Conservation (phyloP, 768 basidiomycete genomes). For the Suillus plorans region DNA sequence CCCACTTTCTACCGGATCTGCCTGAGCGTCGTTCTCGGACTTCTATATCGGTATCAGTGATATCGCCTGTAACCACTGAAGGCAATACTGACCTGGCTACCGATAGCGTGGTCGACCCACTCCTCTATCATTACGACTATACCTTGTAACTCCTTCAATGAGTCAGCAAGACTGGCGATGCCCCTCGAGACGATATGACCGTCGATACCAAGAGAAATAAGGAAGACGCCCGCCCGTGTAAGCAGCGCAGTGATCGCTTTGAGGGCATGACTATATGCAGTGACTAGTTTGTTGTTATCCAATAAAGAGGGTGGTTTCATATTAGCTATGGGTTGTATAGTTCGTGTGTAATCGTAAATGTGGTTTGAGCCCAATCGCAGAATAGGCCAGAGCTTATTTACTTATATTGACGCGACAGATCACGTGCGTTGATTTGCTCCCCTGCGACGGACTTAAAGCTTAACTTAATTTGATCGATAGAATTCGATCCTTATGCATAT, state of each 20-base stretch:
- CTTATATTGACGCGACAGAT: constrained; percentile 1
- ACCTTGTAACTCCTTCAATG: neutral
- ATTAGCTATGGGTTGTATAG: neutral
- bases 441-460: no score
- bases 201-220: neutral
- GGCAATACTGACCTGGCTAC: neutral
- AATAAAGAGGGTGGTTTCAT: neutral
- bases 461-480: no score
- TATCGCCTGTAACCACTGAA: neutral
- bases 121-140: neutral
- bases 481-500: no score
- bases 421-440: constrained; percentile 3
- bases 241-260: neutral
- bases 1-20: neutral
- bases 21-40: neutral
- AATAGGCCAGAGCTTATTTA: neutral
- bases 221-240: neutral
- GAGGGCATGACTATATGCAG: neutral
- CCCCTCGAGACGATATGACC: neutral
- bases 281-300: neutral
- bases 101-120: neutral
- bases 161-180: neutral
- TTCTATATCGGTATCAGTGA: neutral
- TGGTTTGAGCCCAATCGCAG: neutral
- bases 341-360: neutral